These are phyloP conservation scores for Myriosclerotinia scirpicola DNA, from an alignment of 2,329 filamentous ascomycete genomes.

Conservation along the genomic window DNA sequence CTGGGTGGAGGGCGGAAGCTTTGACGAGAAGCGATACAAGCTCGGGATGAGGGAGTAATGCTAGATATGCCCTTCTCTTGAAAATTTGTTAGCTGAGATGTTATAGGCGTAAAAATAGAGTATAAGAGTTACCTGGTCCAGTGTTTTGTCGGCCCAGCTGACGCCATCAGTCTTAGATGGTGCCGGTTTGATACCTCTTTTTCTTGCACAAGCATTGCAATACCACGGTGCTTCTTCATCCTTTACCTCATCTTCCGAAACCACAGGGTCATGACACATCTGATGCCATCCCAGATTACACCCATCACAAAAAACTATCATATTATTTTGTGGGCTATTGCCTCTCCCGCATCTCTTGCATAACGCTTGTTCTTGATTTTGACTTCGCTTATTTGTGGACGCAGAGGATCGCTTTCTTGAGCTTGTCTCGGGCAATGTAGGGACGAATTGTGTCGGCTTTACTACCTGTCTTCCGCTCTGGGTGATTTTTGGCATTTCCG, in stretches of 20 bases:
- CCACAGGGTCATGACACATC: slow-evolving; percentile 74
- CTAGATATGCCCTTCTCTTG: slow-evolving; percentile 64
- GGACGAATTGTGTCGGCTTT: slow-evolving; percentile 63
- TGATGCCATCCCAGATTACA: slow-evolving; percentile 82
- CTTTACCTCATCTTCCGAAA: slow-evolving; percentile 66
- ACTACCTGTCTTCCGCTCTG: slow-evolving; percentile 74
- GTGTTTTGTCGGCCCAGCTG: slow-evolving; percentile 40
- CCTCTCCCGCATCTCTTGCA: slow-evolving; percentile 74
- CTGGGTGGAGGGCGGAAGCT: slow-evolving; percentile 60
- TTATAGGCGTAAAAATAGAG: slow-evolving; percentile 1
- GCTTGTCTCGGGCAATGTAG: slow-evolving; percentile 50
- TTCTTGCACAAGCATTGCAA: slow-evolving; percentile 60
- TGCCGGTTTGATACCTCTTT: slow-evolving; percentile 47
- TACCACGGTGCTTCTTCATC: slow-evolving; percentile 70
- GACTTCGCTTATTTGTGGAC: slow-evolving; percentile 55
- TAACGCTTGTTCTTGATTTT: slow-evolving; percentile 54
- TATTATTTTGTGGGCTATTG: slow-evolving; percentile 69
- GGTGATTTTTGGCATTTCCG: slow-evolving; percentile 61
- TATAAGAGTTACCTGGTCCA: slow-evolving; percentile 43
- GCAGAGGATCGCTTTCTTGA: slow-evolving; percentile 42
- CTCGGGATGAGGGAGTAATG: slow-evolving; percentile 57
- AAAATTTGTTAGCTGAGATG: slow-evolving; percentile 27
- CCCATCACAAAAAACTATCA: slow-evolving; percentile 82
- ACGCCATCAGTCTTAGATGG: slow-evolving; percentile 33
- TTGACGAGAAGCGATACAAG: slow-evolving; percentile 66